Percentiles rank a stretch among this genome's conserved stretches.
Evolutionary conservation across 2,329 filamentous ascomycete genomes (phyloP).

Genomic region (Colletotrichum graminicola): DNA sequence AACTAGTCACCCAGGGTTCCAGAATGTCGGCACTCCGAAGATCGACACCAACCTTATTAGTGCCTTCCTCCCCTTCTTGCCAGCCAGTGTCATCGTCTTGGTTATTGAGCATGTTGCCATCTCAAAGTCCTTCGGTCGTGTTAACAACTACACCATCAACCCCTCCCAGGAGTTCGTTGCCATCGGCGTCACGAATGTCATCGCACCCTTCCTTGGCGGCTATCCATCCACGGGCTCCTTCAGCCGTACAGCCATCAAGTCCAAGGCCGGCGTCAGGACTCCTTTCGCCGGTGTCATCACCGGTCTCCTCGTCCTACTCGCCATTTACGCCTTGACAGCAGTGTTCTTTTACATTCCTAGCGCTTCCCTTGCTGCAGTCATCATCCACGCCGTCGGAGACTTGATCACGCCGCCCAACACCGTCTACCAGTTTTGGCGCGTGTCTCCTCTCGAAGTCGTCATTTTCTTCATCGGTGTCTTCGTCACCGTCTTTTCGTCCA

Average conservation of each 20-base stretch:
- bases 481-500: slow-evolving; percentile 87
- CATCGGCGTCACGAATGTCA: slow-evolving; percentile 89
- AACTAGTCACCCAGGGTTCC: slow-evolving; percentile 70
- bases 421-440: slow-evolving; percentile 94
- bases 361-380: slow-evolving; percentile 84
- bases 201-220: slow-evolving; percentile 91
- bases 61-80: slow-evolving; percentile 78
- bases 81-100: slow-evolving; percentile 91
- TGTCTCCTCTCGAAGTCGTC: slow-evolving; percentile 88
- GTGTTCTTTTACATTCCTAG: slow-evolving; percentile 96
- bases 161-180: slow-evolving; percentile 96
- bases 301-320: slow-evolving; percentile 84
- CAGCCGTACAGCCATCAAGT: slow-evolving; percentile 95
- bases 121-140: slow-evolving; percentile 93
- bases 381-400: slow-evolving; percentile 95
- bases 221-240: slow-evolving; percentile 97
- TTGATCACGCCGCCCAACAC: slow-evolving; percentile 92
- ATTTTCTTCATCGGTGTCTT: slow-evolving; percentile 96
- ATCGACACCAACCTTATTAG: slow-evolving; percentile 76
- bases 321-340: slow-evolving; percentile 87
- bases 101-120: slow-evolving; percentile 98
- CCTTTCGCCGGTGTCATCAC: slow-evolving; percentile 93
- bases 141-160: slow-evolving; percentile 97
- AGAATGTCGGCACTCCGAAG: slow-evolving; percentile 79
- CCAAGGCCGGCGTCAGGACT: slow-evolving; percentile 93